Conservation (phyloP, 495 filamentous ascomycete genomes). For the Penicillium paradoxum region DNA sequence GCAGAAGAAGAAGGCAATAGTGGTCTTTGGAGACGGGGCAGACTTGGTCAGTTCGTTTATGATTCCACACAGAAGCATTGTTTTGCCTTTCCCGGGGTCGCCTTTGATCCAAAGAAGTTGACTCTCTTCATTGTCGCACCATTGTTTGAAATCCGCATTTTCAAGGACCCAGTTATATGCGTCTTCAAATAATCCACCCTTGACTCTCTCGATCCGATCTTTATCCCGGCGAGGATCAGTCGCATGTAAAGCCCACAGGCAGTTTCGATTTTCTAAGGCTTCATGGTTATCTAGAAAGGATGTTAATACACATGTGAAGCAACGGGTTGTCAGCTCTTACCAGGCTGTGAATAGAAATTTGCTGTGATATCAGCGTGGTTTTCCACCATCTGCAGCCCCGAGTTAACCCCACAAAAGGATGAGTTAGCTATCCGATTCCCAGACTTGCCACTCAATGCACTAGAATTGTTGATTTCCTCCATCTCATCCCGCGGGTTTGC, state of each 20-base stretch:
- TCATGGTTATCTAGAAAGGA: no score
- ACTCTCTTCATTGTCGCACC: background rate
- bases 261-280: no score
- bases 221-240: slow-evolving; percentile 40
- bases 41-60: slow-evolving; percentile 29
- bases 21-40: background rate
- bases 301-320: no score
- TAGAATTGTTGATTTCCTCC: no score
- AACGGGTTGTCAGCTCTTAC: no score
- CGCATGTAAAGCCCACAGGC: slow-evolving; percentile 5
- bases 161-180: slow-evolving; percentile 42
- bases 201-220: slow-evolving; percentile 19
- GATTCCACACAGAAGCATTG: slow-evolving; percentile 40
- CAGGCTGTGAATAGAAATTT: no score
- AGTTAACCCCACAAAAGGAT: no score
- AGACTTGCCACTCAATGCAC: no score
- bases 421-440: no score
- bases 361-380: no score
- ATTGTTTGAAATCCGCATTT: slow-evolving; percentile 29
- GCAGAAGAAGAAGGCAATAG: slow-evolving; percentile 46
- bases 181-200: slow-evolving; percentile 35
- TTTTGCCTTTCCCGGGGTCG: slow-evolving; percentile 33
- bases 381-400: no score
- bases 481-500: no score
- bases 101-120: slow-evolving; percentile 27